phyloP scores from a whole-genome alignment of 345 rosid genomes.

The Moringa oleifera region DNA sequence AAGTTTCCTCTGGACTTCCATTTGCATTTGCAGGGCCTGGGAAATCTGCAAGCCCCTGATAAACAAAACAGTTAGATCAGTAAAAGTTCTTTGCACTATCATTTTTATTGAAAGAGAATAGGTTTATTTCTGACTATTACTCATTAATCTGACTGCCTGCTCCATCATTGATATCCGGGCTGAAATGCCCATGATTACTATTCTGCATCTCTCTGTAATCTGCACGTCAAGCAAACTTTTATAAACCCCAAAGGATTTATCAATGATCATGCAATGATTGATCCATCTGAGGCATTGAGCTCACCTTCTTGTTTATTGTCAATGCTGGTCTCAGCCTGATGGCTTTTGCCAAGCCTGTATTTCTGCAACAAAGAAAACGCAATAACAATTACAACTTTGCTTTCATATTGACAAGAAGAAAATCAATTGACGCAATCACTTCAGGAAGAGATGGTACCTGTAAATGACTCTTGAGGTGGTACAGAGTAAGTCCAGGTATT shows the following conservation, averaged over 20 bases:
- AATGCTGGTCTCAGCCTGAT: constrained; percentile 33
- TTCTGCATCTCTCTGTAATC: constrained; percentile 44
- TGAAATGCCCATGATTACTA: constrained; percentile 21
- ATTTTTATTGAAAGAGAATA: constrained; percentile 10
- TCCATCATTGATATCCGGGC: constrained; percentile 27
- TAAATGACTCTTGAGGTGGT: constrained; percentile 94
- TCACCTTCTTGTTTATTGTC: constrained; percentile 34
- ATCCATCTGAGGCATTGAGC: neutral
- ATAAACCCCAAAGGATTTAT: no score
- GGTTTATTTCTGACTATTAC: constrained; percentile 38
- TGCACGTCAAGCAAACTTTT: constrained; percentile 29
- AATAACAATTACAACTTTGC: neutral
- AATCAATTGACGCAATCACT: constrained; percentile 8
- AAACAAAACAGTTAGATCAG: constrained; percentile 19
- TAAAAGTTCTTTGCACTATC: neutral
- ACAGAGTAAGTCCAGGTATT: constrained; percentile 83
- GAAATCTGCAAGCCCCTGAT: constrained; percentile 63
- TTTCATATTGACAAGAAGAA: constrained; percentile 1
- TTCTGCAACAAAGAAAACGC: constrained; percentile 47
- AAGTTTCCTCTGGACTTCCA: constrained; percentile 92
- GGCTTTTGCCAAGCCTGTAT: constrained; percentile 84
- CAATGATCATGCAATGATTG: constrained; percentile 1
- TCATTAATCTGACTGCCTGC: constrained; percentile 37
- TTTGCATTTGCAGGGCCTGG: constrained; percentile 80
- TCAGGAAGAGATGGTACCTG: constrained; percentile 40